Base-by-base conservation (phyloP, 139 green algal genomes). In the Zygnema circumcarinatum region DNA sequence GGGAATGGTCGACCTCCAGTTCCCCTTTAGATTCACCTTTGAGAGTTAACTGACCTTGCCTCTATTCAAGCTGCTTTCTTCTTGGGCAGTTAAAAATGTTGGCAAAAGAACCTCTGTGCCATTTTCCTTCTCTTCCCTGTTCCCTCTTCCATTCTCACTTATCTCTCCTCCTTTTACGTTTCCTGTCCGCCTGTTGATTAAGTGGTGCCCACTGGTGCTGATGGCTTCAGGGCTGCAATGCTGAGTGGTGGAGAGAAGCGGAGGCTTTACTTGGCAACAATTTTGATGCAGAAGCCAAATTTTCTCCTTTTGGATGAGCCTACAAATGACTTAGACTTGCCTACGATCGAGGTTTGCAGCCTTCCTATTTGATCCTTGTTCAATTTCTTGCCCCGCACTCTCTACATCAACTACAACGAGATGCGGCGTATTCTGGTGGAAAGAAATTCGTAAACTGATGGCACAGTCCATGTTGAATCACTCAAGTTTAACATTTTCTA, bases 251-350 rank as follows among this genome's bases (percentile, higher is more conserved):
- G 93, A 1, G 94, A 96, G 92, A 90, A 92, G 2, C 90, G 94
- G 69, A 89, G 95, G 25, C 91, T 97, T 87, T 94, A 96, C 85
- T 91, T 97, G 40, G 95, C 93, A 0, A 90, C 90, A 1, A 92
- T 96, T 81, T 92, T 96, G 29, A 83, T 94, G 39, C 79, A 84
- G n/a, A 79, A 91, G 1, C 94, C 94, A 7, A 97, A 96, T 87
- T 81, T 97, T 69, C 93, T 97, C 16, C 32, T 85, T 67, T 67
- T 88, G 40, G 83, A 88, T 29, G 83, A 92, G 89, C 94, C 94
- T 35, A 96, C 93, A 74, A 96, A 96, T 84, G 94, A 96, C 90
- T 90, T 96, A 38, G 94, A 96, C 74, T 88, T 97, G 31, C 73
- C 68, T 3, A 95, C 93, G 1, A 90, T 96, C 1, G 92, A 96